Evolutionary conservation across 371 early-diverging fungal genomes (phyloP).

Genomic region (Apophysomyces sp.): DNA sequence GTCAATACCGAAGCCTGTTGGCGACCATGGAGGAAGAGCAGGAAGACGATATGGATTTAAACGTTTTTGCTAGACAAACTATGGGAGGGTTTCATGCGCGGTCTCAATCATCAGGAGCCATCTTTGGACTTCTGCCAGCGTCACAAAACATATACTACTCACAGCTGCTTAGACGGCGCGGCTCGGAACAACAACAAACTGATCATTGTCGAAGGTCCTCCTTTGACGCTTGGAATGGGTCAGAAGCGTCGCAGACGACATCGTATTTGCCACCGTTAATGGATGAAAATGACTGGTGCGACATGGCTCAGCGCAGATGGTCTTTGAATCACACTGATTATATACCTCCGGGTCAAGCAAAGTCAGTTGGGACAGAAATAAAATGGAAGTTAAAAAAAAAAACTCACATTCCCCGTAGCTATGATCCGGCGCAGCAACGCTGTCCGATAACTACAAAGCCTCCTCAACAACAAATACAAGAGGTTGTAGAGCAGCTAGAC

Average conservation of each 20-base stretch:
- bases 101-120: constrained; percentile 7
- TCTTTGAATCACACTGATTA: constrained; percentile 15
- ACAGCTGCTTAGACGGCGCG: constrained; percentile 17
- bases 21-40: constrained; percentile 8
- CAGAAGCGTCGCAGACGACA: background rate
- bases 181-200: constrained; percentile 24
- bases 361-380: background rate
- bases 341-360: constrained; percentile 5
- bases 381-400: background rate
- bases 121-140: background rate
- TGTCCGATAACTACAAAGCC: background rate
- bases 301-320: constrained; percentile 21
- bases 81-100: background rate
- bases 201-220: constrained; percentile 25
- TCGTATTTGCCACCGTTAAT: constrained; percentile 17
- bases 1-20: background rate
- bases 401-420: background rate
- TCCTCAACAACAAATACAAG: background rate
- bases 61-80: constrained; percentile 4
- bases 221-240: constrained; percentile 9
- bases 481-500: background rate
- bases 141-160: background rate
- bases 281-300: constrained; percentile 30
- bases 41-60: constrained; percentile 8
- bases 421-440: background rate